Base-by-base conservation (phyloP, 2,329 filamentous ascomycete species). In the Tricladium varicosporioides region DNA sequence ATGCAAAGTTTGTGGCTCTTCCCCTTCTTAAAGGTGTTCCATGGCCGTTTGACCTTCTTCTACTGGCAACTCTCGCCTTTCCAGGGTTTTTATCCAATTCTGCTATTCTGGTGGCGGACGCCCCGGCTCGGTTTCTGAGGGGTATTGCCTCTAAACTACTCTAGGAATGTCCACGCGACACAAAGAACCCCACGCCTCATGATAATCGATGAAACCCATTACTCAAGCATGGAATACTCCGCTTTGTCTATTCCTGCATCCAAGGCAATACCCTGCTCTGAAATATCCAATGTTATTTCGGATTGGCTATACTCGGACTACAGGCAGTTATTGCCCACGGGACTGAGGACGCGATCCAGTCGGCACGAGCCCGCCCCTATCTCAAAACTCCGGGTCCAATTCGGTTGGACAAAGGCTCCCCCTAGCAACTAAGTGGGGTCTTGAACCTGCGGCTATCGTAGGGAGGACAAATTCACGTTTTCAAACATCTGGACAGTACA, bases 401-500 rank as follows among this genome's bases (percentile, higher is more conserved):
- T 50, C 51, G 59, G 58, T 63, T 65, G 59, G 60, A 59, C 57
- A 49, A 60, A 59, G 54, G 56, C 59, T 59, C 51, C 46, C 46
- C 43, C 48, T 60, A 60, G 59, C 56, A 58, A 53, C 59, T 53
- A 51, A 58, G 64, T 63, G 61, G 64, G 57, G 55, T 61, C 27
- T 49, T 19, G 22, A 51, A 40, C 15, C 46, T 54, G 48, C 49
- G 52, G 54, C 53, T 57, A 56, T 57, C 53, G 54, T 54, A 46
- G 56, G 48, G 36, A 46, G 40, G 46, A 50, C 51, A 49, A 51
- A 27, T 52, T 58, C 54, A 55, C 48, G 52, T 43, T 57, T 51
- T 33, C 48, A 51, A 51, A 51, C 33, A n/a, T 40, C n/a, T 51
- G 50, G 44, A 53, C 51, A 56, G 57, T 65, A 65, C 60, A 65